These are phyloP conservation scores for Fraxinus americana DNA, from an alignment of 257 asterid genomes.

Conservation along the genomic window DNA sequence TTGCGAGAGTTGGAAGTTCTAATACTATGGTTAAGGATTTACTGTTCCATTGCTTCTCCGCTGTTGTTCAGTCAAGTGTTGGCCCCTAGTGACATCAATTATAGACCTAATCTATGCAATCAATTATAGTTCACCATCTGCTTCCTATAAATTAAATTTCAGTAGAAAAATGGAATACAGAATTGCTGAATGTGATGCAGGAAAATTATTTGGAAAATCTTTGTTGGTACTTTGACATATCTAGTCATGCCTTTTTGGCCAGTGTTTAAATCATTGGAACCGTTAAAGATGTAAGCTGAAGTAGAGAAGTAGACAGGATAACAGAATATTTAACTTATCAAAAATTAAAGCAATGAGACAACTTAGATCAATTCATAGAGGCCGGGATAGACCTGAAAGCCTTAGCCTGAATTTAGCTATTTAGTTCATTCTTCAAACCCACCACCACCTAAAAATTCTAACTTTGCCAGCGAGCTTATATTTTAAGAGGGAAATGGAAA, in stretches of 20 bases:
- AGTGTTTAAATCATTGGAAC: conserved; percentile 2
- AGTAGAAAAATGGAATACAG: conserved; percentile 10
- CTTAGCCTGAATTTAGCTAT: background rate
- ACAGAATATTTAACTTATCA: background rate
- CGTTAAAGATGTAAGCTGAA: conserved; percentile 1
- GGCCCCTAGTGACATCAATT: background rate
- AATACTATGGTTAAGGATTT: background rate
- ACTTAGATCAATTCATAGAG: background rate
- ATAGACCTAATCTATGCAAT: conserved; percentile 10
- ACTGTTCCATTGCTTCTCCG: background rate
- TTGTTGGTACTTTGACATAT: conserved; percentile 3
- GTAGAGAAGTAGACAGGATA: background rate
- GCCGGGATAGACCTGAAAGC: background rate
- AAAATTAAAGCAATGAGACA: background rate
- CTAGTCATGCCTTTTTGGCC: background rate
- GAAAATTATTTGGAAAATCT: background rate
- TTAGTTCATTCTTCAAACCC: background rate
- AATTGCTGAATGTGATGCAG: conserved; percentile 2
- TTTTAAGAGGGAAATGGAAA: background rate
- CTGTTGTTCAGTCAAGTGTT: background rate
- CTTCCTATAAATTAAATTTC: background rate
- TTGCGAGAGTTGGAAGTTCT: conserved; percentile 5
- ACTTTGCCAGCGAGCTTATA: background rate
- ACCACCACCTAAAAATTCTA: too few species aligned
- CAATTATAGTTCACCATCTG: conserved; percentile 17